phyloP scores from a whole-genome alignment of 306 rosid species.

The Quercus ilex region DNA sequence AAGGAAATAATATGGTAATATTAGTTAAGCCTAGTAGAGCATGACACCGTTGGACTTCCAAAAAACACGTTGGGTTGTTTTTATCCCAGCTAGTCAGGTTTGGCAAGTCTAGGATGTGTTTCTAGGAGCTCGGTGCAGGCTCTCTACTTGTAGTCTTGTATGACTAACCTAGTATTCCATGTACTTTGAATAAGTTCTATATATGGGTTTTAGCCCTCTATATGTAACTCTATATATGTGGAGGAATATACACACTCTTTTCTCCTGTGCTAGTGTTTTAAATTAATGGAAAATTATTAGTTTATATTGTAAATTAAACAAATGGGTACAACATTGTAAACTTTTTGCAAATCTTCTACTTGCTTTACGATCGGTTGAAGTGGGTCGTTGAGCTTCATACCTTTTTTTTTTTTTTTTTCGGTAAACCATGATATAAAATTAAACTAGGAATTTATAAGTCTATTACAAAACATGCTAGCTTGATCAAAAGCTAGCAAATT shows the following conservation, averaged over 20 bases:
- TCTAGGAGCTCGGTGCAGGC: background rate
- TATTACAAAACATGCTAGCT: too few relatives aligned
- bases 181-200: background rate
- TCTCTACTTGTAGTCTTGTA: background rate
- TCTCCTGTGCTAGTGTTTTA: background rate
- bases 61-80: conserved; percentile 29
- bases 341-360: too few relatives aligned
- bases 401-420: too few relatives aligned
- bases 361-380: too few relatives aligned
- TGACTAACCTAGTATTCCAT: background rate
- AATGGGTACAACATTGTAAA: too few relatives aligned
- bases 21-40: background rate
- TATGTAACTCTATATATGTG: background rate
- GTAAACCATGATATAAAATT: too few relatives aligned
- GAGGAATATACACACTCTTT: background rate
- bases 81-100: conserved; percentile 11
- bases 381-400: too few relatives aligned
- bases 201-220: background rate
- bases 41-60: background rate
- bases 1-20: conserved; percentile 25
- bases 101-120: background rate
- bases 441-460: too few relatives aligned
- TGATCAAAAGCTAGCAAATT: too few relatives aligned
- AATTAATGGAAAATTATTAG: background rate
- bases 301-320: too few relatives aligned